Conservation (phyloP, 495 filamentous ascomycete species). For the Penicillium goetzii region DNA sequence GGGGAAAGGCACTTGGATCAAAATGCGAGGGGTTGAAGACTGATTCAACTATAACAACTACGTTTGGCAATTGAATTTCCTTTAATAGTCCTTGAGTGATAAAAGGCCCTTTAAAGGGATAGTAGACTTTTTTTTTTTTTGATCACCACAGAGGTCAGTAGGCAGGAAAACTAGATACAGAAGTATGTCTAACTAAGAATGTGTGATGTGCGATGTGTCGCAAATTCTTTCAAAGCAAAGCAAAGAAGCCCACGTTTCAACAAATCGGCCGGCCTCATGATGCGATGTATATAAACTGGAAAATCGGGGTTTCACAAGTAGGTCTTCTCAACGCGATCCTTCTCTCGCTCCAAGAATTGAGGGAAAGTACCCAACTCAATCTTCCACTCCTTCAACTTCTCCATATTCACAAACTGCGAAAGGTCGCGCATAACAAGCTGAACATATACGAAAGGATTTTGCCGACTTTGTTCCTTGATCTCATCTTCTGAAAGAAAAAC, state of each 20-base stretch:
- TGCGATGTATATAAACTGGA: neutral
- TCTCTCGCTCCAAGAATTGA: constrained; percentile 44
- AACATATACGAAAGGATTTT: constrained; percentile 35
- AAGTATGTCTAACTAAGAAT: neutral
- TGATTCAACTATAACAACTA: neutral
- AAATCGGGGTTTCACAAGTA: constrained; percentile 8
- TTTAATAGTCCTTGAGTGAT: no score
- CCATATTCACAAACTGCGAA: constrained; percentile 38
- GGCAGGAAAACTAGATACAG: neutral
- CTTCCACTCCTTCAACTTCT: constrained; percentile 37
- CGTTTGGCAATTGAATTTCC: no score
- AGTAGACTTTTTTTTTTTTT: neutral
- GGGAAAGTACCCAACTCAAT: constrained; percentile 40
- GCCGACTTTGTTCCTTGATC: constrained; percentile 25
- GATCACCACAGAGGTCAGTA: neutral
- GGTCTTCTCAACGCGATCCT: constrained; percentile 23
- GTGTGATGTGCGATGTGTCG: neutral
- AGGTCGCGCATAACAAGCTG: constrained; percentile 39
- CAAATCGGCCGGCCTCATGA: neutral
- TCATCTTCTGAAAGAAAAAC: constrained; percentile 47
- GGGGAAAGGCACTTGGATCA: neutral
- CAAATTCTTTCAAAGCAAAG: neutral
- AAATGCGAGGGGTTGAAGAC: neutral
- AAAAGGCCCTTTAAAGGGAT: neutral
- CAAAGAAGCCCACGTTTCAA: neutral